Evolutionary conservation across 768 basidiomycete genomes (phyloP).

Genomic region (Pholiota conissans): DNA sequence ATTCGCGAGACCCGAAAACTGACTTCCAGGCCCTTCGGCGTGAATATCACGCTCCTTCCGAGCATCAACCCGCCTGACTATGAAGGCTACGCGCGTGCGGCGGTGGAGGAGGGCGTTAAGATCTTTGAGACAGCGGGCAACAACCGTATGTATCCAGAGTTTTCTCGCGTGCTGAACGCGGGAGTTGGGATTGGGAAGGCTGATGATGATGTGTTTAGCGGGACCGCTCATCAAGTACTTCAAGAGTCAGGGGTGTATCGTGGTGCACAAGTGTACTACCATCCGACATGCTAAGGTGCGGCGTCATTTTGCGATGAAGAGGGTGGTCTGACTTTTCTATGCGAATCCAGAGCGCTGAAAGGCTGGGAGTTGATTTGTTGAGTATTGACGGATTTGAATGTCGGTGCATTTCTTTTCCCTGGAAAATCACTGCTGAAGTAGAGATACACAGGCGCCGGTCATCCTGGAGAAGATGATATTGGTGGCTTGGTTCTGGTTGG

Average conservation of each 20-base stretch:
- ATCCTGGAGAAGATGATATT: conserved; percentile 94
- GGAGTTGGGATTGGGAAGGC: neutral
- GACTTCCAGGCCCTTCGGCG: conserved; percentile 78
- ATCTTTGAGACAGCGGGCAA: conserved; percentile 95
- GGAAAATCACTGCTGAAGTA: conserved; percentile 4
- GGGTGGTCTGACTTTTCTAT: neutral
- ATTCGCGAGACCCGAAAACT: conserved; percentile 75
- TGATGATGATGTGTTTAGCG: conserved; percentile 40
- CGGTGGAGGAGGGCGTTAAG: conserved; percentile 83
- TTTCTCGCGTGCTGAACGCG: neutral
- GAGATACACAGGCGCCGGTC: conserved; percentile 70
- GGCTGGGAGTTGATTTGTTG: conserved; percentile 80
- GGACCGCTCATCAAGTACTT: conserved; percentile 78
- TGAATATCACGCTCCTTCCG: conserved; percentile 86
- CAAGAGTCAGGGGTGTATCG: conserved; percentile 73
- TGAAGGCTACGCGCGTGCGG: conserved; percentile 75
- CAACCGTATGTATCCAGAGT: conserved; percentile 56
- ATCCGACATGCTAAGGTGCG: conserved; percentile 81
- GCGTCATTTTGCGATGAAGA: neutral
- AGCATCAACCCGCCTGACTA: conserved; percentile 92
- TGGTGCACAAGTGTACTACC: conserved; percentile 90
- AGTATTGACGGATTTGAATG: conserved; percentile 95
- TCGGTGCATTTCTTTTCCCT: conserved; percentile 28
- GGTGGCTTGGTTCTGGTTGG: conserved; percentile 80
- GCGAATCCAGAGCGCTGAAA: conserved; percentile 53